Percentiles rank a stretch among this genome's conserved stretches.
These are phyloP conservation scores for Phaeotremella skinneri DNA, from an alignment of 768 basidiomycete species.

Conservation along the genomic window DNA sequence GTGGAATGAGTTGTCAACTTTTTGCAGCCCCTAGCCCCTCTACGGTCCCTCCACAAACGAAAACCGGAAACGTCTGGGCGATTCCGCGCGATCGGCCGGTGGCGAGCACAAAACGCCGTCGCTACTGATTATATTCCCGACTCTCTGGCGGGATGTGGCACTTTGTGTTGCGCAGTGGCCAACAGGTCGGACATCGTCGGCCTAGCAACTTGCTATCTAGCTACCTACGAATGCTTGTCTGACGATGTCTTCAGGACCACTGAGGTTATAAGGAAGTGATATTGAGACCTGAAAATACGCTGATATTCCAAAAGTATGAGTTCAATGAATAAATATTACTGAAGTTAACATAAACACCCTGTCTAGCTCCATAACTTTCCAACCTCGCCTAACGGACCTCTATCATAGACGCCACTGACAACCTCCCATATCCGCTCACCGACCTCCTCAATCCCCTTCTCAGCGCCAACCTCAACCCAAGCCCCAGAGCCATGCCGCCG, in stretches of 20 bases:
- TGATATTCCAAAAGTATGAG: too few relatives aligned
- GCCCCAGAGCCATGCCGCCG: conserved; percentile 25
- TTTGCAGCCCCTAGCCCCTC: too few relatives aligned
- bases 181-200: too few relatives aligned
- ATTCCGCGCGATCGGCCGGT: background rate
- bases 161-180: background rate
- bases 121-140: background rate
- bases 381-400: background rate
- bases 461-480: conserved; percentile 40
- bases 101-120: background rate
- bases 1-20: too few relatives aligned
- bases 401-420: conserved; percentile 8
- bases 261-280: too few relatives aligned
- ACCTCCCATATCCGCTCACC: conserved; percentile 29
- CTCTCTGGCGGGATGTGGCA: background rate
- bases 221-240: too few relatives aligned
- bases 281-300: too few relatives aligned
- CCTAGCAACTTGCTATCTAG: too few relatives aligned
- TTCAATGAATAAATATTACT: too few relatives aligned
- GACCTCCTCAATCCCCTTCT: conserved; percentile 41
- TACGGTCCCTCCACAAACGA: background rate
- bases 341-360: too few relatives aligned
- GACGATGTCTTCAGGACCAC: too few relatives aligned
- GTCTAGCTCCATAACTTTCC: background rate
- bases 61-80: background rate